Conservation (phyloP, 495 filamentous ascomycete genomes). For the Staphylotrichum longicolle region DNA sequence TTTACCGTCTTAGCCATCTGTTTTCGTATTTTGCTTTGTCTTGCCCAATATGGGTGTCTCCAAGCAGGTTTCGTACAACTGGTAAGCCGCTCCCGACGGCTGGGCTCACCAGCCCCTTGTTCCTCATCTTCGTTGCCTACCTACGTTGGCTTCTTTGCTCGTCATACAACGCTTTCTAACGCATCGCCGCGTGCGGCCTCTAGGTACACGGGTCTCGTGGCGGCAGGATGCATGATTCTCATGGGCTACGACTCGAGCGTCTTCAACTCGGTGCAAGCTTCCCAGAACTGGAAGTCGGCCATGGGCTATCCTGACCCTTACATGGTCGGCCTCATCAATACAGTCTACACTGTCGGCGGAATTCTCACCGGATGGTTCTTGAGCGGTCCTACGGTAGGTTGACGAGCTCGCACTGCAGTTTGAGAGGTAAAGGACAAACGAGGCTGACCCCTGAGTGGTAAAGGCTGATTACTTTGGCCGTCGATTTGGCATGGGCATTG, state of each 20-base stretch:
- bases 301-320: not conserved
- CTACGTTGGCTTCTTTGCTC: not conserved
- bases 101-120: too few relatives aligned
- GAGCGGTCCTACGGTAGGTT: not conserved
- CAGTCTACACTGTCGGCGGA: not conserved
- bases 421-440: too few relatives aligned
- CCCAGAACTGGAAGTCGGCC: not conserved
- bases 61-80: constrained; percentile 4
- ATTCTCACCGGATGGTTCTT: constrained; percentile 3
- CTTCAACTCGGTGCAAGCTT: constrained; percentile 5
- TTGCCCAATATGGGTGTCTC: not conserved
- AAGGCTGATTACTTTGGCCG: constrained; percentile 5
- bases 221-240: not conserved
- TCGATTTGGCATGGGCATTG: constrained; percentile 1
- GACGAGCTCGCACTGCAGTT: too few relatives aligned
- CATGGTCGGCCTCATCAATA: not conserved
- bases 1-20: too few relatives aligned
- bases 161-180: not conserved
- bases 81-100: not conserved
- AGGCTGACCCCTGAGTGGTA: too few relatives aligned
- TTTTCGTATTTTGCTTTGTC: not conserved
- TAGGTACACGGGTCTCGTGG: not conserved
- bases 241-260: not conserved
- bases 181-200: not conserved
- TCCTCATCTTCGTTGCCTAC: not conserved